Percentiles rank a stretch among this genome's conserved stretches.
Evolutionary conservation across 1,284 basidiomycete genomes (phyloP).

Genomic region (Pyrrhoderma noxium): DNA sequence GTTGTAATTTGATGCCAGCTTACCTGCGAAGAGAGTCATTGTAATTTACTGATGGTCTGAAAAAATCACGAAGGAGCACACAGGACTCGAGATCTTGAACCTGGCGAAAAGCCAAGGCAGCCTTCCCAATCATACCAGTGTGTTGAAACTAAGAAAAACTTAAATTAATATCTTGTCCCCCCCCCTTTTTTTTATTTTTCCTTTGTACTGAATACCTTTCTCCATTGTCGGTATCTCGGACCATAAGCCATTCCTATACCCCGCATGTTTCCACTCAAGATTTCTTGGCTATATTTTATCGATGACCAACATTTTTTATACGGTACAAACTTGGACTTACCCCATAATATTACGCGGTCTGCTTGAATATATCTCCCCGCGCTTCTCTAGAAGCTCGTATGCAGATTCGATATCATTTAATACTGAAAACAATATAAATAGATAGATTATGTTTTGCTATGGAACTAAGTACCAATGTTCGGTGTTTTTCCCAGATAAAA

Average conservation of each 20-base stretch:
- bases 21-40: background rate
- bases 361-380: constrained; percentile 32
- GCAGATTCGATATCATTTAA: constrained; percentile 27
- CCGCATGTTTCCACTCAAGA: constrained; percentile 22
- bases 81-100: constrained; percentile 8
- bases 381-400: constrained; percentile 31
- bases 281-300: constrained; percentile 11
- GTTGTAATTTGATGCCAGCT: background rate
- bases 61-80: constrained; percentile 5
- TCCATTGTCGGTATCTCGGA: constrained; percentile 6
- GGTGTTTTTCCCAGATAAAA: constrained; percentile 6
- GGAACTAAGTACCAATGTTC: constrained; percentile 3
- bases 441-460: background rate
- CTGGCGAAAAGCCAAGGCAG: background rate
- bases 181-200: background rate
- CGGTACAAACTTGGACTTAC: constrained; percentile 18
- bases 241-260: constrained; percentile 18
- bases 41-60: background rate
- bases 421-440: constrained; percentile 20
- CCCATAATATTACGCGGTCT: constrained; percentile 30
- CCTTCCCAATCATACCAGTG: constrained; percentile 2
- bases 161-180: too few relatives aligned
- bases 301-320: background rate
- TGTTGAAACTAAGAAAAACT: constrained; percentile 3
- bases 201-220: background rate